Percentiles rank a stretch among this genome's conserved stretches.
phyloP scores from a whole-genome alignment of 2,329 filamentous ascomycete species.

The Colletotrichum echinochloae region DNA sequence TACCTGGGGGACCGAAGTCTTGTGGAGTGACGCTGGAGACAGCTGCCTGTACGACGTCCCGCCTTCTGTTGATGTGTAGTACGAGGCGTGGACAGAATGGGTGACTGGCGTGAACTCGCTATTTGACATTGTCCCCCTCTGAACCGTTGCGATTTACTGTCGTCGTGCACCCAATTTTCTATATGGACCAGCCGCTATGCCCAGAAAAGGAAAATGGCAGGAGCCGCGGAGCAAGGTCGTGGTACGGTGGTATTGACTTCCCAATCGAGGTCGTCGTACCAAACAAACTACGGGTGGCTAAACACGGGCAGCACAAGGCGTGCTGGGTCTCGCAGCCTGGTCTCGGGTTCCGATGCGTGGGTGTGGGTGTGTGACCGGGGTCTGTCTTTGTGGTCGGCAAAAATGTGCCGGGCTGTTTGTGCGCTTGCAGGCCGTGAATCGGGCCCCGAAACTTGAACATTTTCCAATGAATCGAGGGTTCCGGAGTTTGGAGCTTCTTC shows the following conservation, averaged over 20 bases:
- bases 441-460: too few species aligned
- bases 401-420: not conserved
- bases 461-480: not conserved
- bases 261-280: not conserved
- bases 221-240: not conserved
- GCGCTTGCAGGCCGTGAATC: not conserved
- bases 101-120: not conserved
- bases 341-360: not conserved
- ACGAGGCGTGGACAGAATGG: not conserved
- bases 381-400: not conserved
- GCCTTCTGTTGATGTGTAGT: not conserved
- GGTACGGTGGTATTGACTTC: not conserved
- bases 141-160: not conserved
- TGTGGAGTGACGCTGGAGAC: not conserved
- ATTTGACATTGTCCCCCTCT: not conserved
- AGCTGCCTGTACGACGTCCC: not conserved
- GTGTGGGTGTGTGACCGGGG: not conserved
- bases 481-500: too few species aligned
- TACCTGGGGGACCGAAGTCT: not conserved
- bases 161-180: not conserved
- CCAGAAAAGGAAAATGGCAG: not conserved
- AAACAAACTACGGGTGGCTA: not conserved
- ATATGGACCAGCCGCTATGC: not conserved
- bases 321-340: not conserved
- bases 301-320: not conserved